Base-by-base conservation (phyloP, 208 protist species). In the Herpetomonas samuelpessoai region DNA sequence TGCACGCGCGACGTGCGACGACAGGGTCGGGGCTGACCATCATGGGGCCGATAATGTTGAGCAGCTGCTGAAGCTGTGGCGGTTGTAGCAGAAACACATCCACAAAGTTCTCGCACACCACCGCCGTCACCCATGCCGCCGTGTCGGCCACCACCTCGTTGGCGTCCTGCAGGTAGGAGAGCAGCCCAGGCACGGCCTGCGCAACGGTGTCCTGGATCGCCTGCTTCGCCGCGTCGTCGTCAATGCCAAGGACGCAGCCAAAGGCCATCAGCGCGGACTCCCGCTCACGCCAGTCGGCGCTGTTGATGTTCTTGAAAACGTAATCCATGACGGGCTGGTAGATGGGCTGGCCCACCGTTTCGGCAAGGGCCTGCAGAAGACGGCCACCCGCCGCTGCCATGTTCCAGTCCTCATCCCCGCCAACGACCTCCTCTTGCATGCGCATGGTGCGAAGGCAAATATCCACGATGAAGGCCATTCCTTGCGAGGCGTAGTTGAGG, bases 241-340 rank as follows among this genome's bases (percentile, higher is more conserved):
- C 91, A 50, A 96, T 96, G 55, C 97, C 94, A 21, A 99, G 83
- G 41, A 99, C 97, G 41, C 95, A 98, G 46, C 97, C 97, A 56
- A 99, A 98, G 6, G 97, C 96, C 57, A 98, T 86, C 19, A 93
- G 81, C 4, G 97, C 88, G 12, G 97, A 97, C 73, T 99, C 98
- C 6, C 88, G 81, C n/a, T 88, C 51, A n/a, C 81, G 86, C 98
- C 98, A 99, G 47, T 98, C 82, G 2, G 59, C 10, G 54, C 75
- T 85, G 47, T 83, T 79, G 58, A 99, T 93, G 63, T 98, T 97
- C 30, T 71, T 68, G 27, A 86, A 86, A n/a, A 99, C 82, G 65
- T 98, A 98, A 21, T 81, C 80, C 83, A 99, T 92, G 2, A 99
- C 85, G 30, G 83, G 68, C 6, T 62, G 53, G 47, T 98, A 74